Conservation (phyloP, 2,329 filamentous ascomycete genomes). For the Gnomoniopsis sp. region DNA sequence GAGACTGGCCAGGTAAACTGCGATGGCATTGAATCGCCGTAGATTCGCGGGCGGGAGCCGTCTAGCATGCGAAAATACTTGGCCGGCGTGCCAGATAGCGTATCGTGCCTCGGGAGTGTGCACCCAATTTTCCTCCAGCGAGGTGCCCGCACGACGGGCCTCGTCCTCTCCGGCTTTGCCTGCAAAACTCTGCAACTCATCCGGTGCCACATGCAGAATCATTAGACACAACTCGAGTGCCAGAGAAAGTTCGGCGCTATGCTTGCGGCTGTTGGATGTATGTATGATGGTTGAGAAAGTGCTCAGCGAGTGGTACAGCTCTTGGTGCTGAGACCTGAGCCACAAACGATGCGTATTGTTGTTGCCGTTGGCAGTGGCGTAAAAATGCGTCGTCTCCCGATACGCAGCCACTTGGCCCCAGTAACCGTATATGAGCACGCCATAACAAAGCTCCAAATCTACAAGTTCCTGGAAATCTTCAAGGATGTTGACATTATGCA, state of each 20-base stretch:
- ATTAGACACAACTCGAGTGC: constrained; percentile 26
- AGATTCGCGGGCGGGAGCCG: constrained; percentile 24
- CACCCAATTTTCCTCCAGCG: constrained; percentile 24
- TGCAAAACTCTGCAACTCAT: constrained; percentile 26
- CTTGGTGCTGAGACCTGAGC: constrained; percentile 29
- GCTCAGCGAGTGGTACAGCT: constrained; percentile 28
- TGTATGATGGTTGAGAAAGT: constrained; percentile 24
- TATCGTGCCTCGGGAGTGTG: constrained; percentile 23
- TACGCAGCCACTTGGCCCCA: constrained; percentile 31
- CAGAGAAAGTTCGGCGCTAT: constrained; percentile 22
- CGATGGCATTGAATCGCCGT: constrained; percentile 25
- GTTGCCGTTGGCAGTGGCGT: constrained; percentile 15
- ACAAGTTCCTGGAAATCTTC: constrained; percentile 23
- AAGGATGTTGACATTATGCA: constrained; percentile 21
- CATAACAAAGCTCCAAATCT: constrained; percentile 30
- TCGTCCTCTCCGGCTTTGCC: constrained; percentile 29
- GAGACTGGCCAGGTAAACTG: constrained; percentile 26
- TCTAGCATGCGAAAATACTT: constrained; percentile 23
- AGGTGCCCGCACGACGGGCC: constrained; percentile 20
- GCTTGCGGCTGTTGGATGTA: constrained; percentile 6
- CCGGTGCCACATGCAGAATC: constrained; percentile 26
- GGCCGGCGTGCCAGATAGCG: constrained; percentile 27
- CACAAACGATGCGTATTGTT: constrained; percentile 23
- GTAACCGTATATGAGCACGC: constrained; percentile 27
- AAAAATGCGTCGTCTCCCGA: constrained; percentile 28